phyloP scores from a whole-genome alignment of 805 yeast species.

The Metschnikowia dekortorum region DNA sequence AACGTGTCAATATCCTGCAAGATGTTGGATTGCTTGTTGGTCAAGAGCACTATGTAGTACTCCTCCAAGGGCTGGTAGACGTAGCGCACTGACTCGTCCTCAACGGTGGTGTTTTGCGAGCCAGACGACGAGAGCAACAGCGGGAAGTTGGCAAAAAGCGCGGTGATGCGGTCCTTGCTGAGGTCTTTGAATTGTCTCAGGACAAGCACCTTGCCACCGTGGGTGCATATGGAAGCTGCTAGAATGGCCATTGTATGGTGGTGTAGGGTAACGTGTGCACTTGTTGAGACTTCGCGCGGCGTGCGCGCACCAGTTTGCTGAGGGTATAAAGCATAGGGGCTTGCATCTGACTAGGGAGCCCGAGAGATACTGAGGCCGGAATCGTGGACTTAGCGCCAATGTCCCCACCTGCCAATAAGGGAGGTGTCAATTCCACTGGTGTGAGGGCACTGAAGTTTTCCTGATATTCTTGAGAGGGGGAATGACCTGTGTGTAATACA shows the following conservation, averaged over 20 bases:
- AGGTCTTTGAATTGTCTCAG: conserved; percentile 90
- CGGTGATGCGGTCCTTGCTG: conserved; percentile 78
- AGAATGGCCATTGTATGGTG: conserved; percentile 60
- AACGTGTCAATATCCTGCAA: conserved; percentile 92
- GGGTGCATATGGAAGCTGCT: conserved; percentile 93
- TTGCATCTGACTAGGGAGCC: no score
- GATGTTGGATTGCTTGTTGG: conserved; percentile 87
- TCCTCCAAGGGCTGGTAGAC: conserved; percentile 96
- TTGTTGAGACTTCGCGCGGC: conserved; percentile 4
- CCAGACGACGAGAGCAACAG: conserved; percentile 63
- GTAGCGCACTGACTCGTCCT: conserved; percentile 86
- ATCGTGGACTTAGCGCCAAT: no score
- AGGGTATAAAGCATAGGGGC: no score
- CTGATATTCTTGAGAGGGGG: no score
- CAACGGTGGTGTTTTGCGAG: conserved; percentile 89
- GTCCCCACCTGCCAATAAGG: no score
- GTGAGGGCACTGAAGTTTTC: no score
- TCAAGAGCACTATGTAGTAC: conserved; percentile 82
- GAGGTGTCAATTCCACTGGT: no score
- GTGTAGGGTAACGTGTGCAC: conserved; percentile 1
- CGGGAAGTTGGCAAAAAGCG: conserved; percentile 82
- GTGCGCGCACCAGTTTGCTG: conserved; percentile 8
- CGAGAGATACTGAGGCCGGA: no score
- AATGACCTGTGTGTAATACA: no score
- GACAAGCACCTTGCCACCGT: conserved; percentile 86